Evolutionary conservation across 1,284 basidiomycete species (phyloP), one percentile per base, ranked within the genome.

Genomic region (Heimioporus punctisporus): DNA sequence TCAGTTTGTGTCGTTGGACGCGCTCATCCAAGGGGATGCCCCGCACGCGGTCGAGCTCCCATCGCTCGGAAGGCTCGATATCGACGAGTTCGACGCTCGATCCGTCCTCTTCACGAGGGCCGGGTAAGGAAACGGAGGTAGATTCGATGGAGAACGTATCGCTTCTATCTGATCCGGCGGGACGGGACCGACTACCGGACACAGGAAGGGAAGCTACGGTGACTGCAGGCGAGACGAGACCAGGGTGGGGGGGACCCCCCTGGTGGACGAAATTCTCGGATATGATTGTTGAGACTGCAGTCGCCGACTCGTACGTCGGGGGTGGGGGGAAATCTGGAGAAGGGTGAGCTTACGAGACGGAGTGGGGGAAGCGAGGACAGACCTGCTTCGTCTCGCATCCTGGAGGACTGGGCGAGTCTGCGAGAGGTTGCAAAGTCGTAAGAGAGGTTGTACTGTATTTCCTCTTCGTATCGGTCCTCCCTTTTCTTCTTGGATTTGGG

Each of bases 401-500:
- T 59, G 19, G 69, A 63, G 45, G 69, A 37, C 47, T 66, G 67
- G 3, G 55, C 40, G 24, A 64, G 64, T 56, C 66, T 62, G 30
- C 66, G 68, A 54, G 68, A 53, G 25, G 62, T 68, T 59, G 64
- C 52, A 26, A 72, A 72, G 59, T 70, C 31, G 54, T 72, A 72
- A 17, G 59, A 61, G 56, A 70, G 70, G 58, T 70, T 70, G 56
- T 72, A 72, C 15, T 70, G 68, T 0, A 70, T 72, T 54, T 70
- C 71, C 51, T 70, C 59, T 50, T 71, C 71, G 66, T 72, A 70
- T 57, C 68, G 68, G 24, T 74, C 66, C 57, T 73, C 68, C 65
- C 63, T 72, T 60, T 66, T 63, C 60, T 64, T 67, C 56, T 53
- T 65, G 60, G 64, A 68, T 63, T 69, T 76, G 26, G 66, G 65